Evolutionary conservation across 768 basidiomycete species (phyloP).

Genomic region (Mycena galericulata): DNA sequence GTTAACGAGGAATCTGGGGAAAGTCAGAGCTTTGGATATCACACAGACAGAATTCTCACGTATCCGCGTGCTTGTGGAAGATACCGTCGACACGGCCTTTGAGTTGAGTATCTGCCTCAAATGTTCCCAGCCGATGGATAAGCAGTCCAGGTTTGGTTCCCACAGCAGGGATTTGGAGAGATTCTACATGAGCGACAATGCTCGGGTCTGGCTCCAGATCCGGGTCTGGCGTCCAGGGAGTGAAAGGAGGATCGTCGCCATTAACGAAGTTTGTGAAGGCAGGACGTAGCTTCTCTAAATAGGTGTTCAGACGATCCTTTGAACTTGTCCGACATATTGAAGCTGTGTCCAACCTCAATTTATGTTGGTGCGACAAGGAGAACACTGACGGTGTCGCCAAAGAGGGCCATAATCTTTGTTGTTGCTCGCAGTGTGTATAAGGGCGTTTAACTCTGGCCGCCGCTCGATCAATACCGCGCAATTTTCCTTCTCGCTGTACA

Average conservation of each 20-base stretch:
- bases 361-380: neutral
- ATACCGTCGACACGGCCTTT: neutral
- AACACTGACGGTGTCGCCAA: neutral
- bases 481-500: neutral
- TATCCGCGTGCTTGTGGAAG: neutral
- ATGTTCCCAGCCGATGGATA: neutral
- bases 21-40: neutral
- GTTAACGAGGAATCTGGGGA: slow-evolving; percentile 10
- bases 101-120: neutral
- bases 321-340: neutral
- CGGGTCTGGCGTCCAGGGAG: neutral
- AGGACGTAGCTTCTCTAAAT: slow-evolving; percentile 1
- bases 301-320: neutral
- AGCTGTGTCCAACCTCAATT: neutral
- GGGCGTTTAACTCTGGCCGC: neutral
- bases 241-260: neutral
- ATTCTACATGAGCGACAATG: slow-evolving; percentile 1
- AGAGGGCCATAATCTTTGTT: neutral
- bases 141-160: neutral
- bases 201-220: neutral
- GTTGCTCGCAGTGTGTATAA: neutral
- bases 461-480: neutral
- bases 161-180: slow-evolving; percentile 5
- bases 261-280: neutral
- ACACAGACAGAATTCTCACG: neutral